Conservation (phyloP, 1,284 basidiomycete species). For the Trichosporon sp. region DNA sequence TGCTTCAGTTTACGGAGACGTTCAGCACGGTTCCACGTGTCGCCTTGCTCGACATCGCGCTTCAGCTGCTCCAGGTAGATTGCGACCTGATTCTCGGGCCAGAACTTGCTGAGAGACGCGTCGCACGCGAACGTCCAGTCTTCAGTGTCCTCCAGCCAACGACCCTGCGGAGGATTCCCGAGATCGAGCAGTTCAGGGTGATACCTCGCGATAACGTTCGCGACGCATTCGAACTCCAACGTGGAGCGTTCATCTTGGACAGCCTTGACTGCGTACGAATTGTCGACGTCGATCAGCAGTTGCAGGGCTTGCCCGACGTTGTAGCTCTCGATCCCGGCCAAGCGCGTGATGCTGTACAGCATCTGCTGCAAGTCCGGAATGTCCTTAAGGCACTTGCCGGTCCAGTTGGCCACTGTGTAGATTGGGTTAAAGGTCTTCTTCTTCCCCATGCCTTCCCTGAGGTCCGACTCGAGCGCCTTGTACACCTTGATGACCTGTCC, state of each 20-base stretch:
- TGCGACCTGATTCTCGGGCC: not conserved
- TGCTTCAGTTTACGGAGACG: not conserved
- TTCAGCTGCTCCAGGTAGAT: not conserved
- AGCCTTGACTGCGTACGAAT: slow-evolving; percentile 5
- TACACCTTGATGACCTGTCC: not conserved
- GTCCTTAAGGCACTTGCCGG: not conserved
- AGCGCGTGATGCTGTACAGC: not conserved
- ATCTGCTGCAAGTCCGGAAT: not conserved
- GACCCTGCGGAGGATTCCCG: not conserved
- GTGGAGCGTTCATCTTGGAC: not conserved
- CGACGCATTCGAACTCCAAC: not conserved
- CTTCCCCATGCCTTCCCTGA: not conserved
- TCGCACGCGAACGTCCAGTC: not conserved
- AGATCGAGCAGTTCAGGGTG: not conserved
- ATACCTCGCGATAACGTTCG: not conserved
- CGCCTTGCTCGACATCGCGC: not conserved
- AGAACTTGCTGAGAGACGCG: not conserved
- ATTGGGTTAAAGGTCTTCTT: not conserved
- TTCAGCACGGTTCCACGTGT: not conserved
- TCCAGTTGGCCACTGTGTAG: not conserved
- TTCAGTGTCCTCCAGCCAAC: not conserved
- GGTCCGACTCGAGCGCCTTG: not conserved
- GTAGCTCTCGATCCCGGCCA: not conserved
- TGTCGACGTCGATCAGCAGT: not conserved
- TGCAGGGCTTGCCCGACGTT: not conserved